A percentile compares a stretch with the other conserved stretches of the same genome.
phyloP scores from a whole-genome alignment of 1,284 basidiomycete species.

The Meripilus lineatus region DNA sequence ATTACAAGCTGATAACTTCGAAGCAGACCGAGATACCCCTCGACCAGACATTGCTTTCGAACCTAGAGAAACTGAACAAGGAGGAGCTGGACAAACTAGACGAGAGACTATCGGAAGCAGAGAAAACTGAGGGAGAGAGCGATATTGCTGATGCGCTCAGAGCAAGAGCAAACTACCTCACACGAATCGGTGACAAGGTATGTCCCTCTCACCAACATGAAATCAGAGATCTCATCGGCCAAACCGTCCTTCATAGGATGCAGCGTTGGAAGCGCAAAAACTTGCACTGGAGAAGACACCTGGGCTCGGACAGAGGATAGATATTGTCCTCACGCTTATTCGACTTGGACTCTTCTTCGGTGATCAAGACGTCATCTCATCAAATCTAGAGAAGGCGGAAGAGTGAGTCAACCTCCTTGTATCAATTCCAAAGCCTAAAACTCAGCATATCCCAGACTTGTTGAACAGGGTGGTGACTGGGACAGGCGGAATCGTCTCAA shows the following conservation, averaged over 20 bases:
- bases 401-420: slow-evolving; percentile 48
- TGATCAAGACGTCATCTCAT: slow-evolving; percentile 72
- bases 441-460: slow-evolving; percentile 48
- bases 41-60: slow-evolving; percentile 58
- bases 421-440: background rate
- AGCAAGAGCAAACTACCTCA: slow-evolving; percentile 84
- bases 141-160: slow-evolving; percentile 88
- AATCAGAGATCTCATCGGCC: background rate
- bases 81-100: slow-evolving; percentile 78
- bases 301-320: slow-evolving; percentile 90
- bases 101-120: slow-evolving; percentile 77
- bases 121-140: slow-evolving; percentile 90
- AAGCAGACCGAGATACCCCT: slow-evolving; percentile 32
- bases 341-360: slow-evolving; percentile 91
- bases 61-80: slow-evolving; percentile 74
- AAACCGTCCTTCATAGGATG: slow-evolving; percentile 51
- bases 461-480: slow-evolving; percentile 98
- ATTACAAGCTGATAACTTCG: slow-evolving; percentile 56
- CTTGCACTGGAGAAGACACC: slow-evolving; percentile 90
- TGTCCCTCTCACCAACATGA: slow-evolving; percentile 13
- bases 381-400: slow-evolving; percentile 79
- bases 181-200: slow-evolving; percentile 90
- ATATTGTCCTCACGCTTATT: slow-evolving; percentile 86
- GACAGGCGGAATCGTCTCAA: slow-evolving; percentile 95
- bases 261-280: slow-evolving; percentile 76